These are phyloP conservation scores for Fusarium oxysporum DNA, from an alignment of 2,329 filamentous ascomycete genomes.

Conservation along the genomic window DNA sequence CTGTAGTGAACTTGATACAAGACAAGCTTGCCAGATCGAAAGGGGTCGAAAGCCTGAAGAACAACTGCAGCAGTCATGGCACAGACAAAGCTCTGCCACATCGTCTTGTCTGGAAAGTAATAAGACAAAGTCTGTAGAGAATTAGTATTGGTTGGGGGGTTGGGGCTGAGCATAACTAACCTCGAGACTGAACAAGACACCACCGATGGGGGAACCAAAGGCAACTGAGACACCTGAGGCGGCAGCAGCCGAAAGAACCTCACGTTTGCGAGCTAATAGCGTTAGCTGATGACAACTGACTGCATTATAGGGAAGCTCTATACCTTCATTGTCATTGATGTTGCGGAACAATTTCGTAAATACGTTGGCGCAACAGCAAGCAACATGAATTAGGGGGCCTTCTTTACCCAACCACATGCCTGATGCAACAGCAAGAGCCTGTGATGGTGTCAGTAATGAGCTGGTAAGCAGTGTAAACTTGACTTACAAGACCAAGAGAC, in stretches of 20 bases:
- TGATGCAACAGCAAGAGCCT: constrained; percentile 91
- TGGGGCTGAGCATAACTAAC: constrained; percentile 51
- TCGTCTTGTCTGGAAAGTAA: constrained; percentile 98
- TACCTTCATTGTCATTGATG: constrained; percentile 88
- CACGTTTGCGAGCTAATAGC: constrained; percentile 82
- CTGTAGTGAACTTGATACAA: constrained; percentile 96
- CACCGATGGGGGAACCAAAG: constrained; percentile 93
- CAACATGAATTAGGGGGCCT: constrained; percentile 93
- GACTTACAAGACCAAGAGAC: constrained; percentile 82
- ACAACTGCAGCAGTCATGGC: constrained; percentile 98
- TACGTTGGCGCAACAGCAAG: constrained; percentile 94
- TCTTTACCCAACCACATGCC: constrained; percentile 98
- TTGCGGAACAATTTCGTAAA: constrained; percentile 88
- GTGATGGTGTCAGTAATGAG: constrained; percentile 38
- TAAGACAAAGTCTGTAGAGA: constrained; percentile 76
- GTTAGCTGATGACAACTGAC: not conserved
- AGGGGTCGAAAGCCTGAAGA: constrained; percentile 92
- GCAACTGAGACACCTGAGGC: constrained; percentile 94
- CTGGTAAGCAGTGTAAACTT: not conserved
- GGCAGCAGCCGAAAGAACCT: constrained; percentile 91
- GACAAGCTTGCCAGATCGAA: constrained; percentile 94
- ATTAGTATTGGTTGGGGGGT: not conserved
- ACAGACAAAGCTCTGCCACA: constrained; percentile 99
- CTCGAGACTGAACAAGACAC: constrained; percentile 95
- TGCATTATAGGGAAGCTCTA: not conserved